These are phyloP conservation scores for Curvularia verruculosa DNA, from an alignment of 2,329 filamentous ascomycete genomes.

Conservation along the genomic window DNA sequence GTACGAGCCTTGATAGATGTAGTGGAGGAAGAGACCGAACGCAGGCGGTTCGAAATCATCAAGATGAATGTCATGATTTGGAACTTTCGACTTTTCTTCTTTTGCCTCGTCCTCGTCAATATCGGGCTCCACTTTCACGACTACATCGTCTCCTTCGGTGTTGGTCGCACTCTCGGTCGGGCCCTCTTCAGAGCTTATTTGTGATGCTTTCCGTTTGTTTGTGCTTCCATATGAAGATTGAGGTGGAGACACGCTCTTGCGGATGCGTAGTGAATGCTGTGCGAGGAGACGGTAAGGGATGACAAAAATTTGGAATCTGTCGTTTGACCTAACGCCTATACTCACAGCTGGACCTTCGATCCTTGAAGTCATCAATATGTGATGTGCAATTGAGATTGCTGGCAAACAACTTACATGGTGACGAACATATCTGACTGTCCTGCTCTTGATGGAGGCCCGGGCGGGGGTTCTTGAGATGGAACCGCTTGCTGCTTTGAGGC, in stretches of 20 bases:
- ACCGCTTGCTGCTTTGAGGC: background rate
- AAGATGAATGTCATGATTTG: conserved; percentile 13
- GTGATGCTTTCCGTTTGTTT: conserved; percentile 22
- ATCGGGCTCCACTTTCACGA: background rate
- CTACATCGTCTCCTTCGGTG: background rate
- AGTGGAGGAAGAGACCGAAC: conserved; percentile 32
- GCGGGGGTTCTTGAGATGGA: background rate
- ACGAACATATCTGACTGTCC: conserved; percentile 9
- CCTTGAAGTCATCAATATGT: conserved; percentile 2
- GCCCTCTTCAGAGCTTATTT: background rate
- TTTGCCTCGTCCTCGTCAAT: background rate
- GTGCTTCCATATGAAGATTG: background rate
- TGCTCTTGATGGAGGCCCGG: background rate
- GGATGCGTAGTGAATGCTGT: conserved; percentile 16
- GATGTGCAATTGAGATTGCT: fast-evolving
- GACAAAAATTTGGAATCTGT: conserved; percentile 3
- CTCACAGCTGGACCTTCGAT: conserved; percentile 16
- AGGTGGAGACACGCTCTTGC: no score
- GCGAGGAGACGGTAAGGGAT: conserved; percentile 19
- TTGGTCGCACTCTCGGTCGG: no score
- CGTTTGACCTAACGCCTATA: conserved; percentile 10
- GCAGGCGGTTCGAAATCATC: conserved; percentile 15
- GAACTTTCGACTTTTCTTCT: background rate
- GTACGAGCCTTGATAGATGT: conserved; percentile 29
- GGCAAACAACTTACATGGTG: conserved; percentile 5